These are phyloP conservation scores for Lachancea cidri DNA, from an alignment of 805 yeast species.

Conservation along the genomic window DNA sequence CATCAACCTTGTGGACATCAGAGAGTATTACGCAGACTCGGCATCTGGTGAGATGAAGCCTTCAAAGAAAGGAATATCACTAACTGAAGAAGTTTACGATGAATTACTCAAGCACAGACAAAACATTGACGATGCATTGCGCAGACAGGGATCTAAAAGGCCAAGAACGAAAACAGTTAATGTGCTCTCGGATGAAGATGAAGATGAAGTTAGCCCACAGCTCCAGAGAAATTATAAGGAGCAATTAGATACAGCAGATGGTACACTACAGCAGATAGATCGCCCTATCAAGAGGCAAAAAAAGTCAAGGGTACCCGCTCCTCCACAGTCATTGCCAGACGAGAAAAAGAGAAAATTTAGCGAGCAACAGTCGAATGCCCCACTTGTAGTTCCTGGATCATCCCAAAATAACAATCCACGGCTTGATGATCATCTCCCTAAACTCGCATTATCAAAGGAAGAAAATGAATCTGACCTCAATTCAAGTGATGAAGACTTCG, in stretches of 20 bases:
- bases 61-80: constrained; percentile 59
- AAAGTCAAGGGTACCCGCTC: constrained; percentile 26
- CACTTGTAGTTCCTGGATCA: constrained; percentile 27
- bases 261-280: background rate
- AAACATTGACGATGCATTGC: constrained; percentile 34
- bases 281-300: background rate
- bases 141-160: constrained; percentile 33
- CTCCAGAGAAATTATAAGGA: background rate
- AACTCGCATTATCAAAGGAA: constrained; percentile 16
- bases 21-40: constrained; percentile 71
- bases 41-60: constrained; percentile 61
- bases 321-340: constrained; percentile 30
- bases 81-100: constrained; percentile 35
- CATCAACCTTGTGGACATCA: constrained; percentile 65
- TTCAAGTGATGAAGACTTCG: constrained; percentile 34
- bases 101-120: constrained; percentile 32
- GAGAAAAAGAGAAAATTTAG: constrained; percentile 30
- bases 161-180: constrained; percentile 30
- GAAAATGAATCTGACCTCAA: constrained; percentile 29
- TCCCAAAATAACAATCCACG: constrained; percentile 10
- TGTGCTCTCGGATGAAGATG: constrained; percentile 28
- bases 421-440: constrained; percentile 12
- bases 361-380: constrained; percentile 30
- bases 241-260: constrained; percentile 2
- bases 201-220: background rate